Percentiles rank a stretch among this genome's conserved stretches.
Evolutionary conservation across 1,284 basidiomycete species (phyloP).

Genomic region (Malassezia yamatoensis): DNA sequence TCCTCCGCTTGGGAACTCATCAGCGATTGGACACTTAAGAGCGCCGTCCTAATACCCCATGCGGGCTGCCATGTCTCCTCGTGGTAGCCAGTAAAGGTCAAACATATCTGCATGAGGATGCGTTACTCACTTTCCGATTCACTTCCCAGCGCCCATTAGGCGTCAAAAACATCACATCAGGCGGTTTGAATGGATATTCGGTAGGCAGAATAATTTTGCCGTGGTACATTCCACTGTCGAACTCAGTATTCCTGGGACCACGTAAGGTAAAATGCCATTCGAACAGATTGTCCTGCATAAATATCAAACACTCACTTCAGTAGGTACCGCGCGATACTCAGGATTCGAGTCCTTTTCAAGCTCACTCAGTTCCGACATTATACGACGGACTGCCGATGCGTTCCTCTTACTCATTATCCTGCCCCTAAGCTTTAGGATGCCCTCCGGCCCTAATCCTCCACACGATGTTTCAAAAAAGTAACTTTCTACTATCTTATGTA

Average conservation of each 20-base stretch:
- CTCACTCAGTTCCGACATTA: slow-evolving; percentile 16
- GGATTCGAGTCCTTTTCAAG: neutral
- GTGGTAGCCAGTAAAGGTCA: slow-evolving; percentile 34
- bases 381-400: slow-evolving; percentile 12
- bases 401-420: slow-evolving; percentile 1
- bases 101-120: slow-evolving; percentile 53
- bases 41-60: slow-evolving; percentile 89
- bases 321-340: slow-evolving; percentile 8
- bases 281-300: slow-evolving; percentile 42
- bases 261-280: slow-evolving; percentile 97
- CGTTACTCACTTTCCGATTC: slow-evolving; percentile 60
- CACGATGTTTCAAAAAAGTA: neutral
- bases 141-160: slow-evolving; percentile 90
- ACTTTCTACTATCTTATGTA: neutral
- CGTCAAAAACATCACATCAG: slow-evolving; percentile 84
- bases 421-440: too few relatives aligned
- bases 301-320: slow-evolving; percentile 2
- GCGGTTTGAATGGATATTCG: slow-evolving; percentile 87
- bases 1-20: slow-evolving; percentile 52
- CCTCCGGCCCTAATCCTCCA: too few relatives aligned
- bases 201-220: slow-evolving; percentile 80
- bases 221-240: slow-evolving; percentile 59
- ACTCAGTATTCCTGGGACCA: slow-evolving; percentile 55
- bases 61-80: slow-evolving; percentile 89
- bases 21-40: slow-evolving; percentile 48